Evolutionary conservation across 192 early-diverging fungal genomes (phyloP).

Genomic region (Phlyctochytrium bullatum): DNA sequence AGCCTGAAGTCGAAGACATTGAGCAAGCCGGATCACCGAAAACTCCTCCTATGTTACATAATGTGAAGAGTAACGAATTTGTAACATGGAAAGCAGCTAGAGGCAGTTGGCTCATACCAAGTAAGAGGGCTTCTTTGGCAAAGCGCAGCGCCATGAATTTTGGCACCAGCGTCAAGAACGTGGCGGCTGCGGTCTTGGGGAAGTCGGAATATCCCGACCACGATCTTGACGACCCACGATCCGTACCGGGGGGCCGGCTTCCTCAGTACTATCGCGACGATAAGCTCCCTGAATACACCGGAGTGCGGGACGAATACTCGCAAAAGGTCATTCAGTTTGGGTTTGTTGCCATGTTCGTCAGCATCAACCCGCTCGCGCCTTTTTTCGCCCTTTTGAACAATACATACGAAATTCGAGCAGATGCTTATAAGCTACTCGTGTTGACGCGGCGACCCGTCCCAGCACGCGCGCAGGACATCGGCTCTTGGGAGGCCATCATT

Average conservation of each 20-base stretch:
- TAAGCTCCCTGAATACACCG: slow-evolving; percentile 35
- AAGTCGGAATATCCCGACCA: neutral
- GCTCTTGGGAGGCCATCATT: slow-evolving; percentile 18
- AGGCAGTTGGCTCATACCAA: too few relatives aligned
- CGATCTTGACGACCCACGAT: neutral
- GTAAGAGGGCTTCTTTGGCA: too few relatives aligned
- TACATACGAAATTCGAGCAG: slow-evolving; percentile 52
- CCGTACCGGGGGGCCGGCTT: neutral
- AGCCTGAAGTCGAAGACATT: too few relatives aligned
- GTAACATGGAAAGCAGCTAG: too few relatives aligned
- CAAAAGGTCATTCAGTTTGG: slow-evolving; percentile 64
- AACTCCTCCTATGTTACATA: too few relatives aligned
- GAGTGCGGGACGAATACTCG: slow-evolving; percentile 26
- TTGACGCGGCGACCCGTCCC: slow-evolving; percentile 19
- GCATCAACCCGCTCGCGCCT: slow-evolving; percentile 67
- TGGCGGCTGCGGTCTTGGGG: neutral
- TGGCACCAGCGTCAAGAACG: neutral
- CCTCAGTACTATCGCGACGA: slow-evolving; percentile 40
- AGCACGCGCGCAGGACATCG: slow-evolving; percentile 24
- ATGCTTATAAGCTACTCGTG: slow-evolving; percentile 19
- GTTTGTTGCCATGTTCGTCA: slow-evolving; percentile 66
- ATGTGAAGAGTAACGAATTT: too few relatives aligned
- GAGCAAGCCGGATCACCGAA: too few relatives aligned
- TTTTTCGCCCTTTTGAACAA: slow-evolving; percentile 68
- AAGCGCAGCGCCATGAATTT: too few relatives aligned